Evolutionary conservation across 768 basidiomycete genomes (phyloP).

Genomic region (Polyporus arcularius): DNA sequence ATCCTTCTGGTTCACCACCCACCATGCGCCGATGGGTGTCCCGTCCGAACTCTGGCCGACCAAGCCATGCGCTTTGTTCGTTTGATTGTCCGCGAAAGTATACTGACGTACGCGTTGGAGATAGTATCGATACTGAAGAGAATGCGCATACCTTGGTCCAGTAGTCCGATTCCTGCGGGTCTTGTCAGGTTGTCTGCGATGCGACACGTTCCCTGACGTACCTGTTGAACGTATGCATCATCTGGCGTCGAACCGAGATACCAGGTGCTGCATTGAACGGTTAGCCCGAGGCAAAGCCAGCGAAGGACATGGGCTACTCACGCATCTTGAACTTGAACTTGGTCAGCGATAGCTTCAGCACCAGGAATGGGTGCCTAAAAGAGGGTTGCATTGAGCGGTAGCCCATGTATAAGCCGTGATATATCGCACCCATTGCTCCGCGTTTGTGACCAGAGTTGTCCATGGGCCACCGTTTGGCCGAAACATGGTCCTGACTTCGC

Average conservation of each 20-base stretch:
- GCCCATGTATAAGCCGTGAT: not conserved
- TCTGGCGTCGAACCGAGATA: conserved; percentile 28
- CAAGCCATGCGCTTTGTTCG: conserved; percentile 32
- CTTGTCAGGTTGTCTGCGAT: not conserved
- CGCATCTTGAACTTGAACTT: conserved; percentile 29
- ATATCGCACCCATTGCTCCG: conserved; percentile 26
- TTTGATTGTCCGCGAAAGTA: conserved; percentile 32
- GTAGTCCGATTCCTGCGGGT: conserved; percentile 28
- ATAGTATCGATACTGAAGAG: not conserved
- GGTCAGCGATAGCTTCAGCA: conserved; percentile 18
- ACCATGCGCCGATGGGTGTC: conserved; percentile 29
- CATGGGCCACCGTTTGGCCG: conserved; percentile 28
- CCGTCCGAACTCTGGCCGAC: conserved; percentile 12
- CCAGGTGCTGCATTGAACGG: conserved; percentile 24
- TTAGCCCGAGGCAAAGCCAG: not conserved
- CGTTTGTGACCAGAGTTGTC: conserved; percentile 30
- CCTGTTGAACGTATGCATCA: conserved; percentile 28
- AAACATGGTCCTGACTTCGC: conserved; percentile 34
- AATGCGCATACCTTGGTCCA: conserved; percentile 24
- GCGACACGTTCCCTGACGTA: not conserved
- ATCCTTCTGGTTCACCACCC: conserved; percentile 33
- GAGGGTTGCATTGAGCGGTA: not conserved
- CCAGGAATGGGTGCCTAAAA: conserved; percentile 26
- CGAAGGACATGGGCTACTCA: not conserved
- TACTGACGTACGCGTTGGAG: conserved; percentile 17